Conservation (phyloP, 2,329 filamentous ascomycete genomes). For the Aspergillus quadricinctus region DNA sequence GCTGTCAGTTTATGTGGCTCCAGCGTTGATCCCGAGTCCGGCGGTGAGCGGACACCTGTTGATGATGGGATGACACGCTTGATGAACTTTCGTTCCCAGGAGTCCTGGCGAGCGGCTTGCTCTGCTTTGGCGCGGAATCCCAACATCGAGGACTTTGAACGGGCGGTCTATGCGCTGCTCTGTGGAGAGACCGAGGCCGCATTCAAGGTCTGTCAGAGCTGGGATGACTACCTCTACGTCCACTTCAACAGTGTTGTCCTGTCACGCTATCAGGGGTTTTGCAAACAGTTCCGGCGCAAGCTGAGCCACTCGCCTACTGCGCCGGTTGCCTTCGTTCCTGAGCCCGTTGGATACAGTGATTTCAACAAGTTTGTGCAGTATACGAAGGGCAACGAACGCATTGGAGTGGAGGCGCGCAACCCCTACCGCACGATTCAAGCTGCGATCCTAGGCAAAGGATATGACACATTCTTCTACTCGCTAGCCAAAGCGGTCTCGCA, state of each 20-base stretch:
- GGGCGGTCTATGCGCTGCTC: constrained; percentile 86
- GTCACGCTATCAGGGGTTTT: constrained; percentile 71
- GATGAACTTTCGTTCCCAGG: constrained; percentile 39
- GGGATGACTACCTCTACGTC: constrained; percentile 84
- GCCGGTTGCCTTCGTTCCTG: constrained; percentile 52
- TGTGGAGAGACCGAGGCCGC: constrained; percentile 78
- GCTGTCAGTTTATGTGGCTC: constrained; percentile 72
- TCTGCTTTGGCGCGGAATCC: constrained; percentile 54
- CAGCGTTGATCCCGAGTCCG: constrained; percentile 26
- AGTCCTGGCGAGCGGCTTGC: constrained; percentile 36
- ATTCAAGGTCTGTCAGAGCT: constrained; percentile 68
- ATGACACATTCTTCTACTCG: constrained; percentile 38
- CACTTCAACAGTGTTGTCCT: constrained; percentile 83
- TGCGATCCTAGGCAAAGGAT: constrained; percentile 40
- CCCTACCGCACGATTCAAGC: constrained; percentile 44
- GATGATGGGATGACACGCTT: constrained; percentile 38
- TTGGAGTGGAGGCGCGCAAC: constrained; percentile 38
- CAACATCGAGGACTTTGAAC: constrained; percentile 71
- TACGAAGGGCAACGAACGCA: constrained; percentile 31
- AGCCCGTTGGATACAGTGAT: constrained; percentile 46
- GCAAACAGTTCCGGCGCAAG: constrained; percentile 41
- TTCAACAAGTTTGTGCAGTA: constrained; percentile 36
- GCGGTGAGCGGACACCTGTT: constrained; percentile 26
- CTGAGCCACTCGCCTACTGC: constrained; percentile 52
- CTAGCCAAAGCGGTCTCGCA: constrained; percentile 40